phyloP scores from a whole-genome alignment of 108 stramenopile genomes.

The Epipyxis sp. region DNA sequence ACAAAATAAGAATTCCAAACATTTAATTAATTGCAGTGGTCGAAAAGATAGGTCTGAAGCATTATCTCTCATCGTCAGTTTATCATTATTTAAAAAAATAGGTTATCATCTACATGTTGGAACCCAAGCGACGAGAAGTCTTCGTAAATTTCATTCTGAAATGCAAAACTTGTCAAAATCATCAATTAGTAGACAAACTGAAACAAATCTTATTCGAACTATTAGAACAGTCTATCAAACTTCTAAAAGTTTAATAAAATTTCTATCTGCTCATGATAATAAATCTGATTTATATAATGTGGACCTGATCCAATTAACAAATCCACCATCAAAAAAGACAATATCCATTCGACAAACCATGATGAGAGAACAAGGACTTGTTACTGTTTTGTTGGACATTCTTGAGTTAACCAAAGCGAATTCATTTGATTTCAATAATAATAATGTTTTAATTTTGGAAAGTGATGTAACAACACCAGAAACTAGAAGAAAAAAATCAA shows the following conservation, averaged over 20 bases:
- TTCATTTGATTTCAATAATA: background rate
- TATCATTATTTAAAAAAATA: background rate
- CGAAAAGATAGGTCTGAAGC: background rate
- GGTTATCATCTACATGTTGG: slow-evolving; percentile 27
- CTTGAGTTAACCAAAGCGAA: background rate
- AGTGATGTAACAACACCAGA: background rate
- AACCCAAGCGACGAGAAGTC: background rate
- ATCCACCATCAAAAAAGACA: no score
- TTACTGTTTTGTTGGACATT: slow-evolving; percentile 20
- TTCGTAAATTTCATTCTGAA: background rate
- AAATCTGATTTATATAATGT: background rate
- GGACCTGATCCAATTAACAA: no score
- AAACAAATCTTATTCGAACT: no score
- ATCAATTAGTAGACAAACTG: no score
- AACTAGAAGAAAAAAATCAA: background rate
- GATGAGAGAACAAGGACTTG: slow-evolving; percentile 25
- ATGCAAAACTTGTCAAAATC: no score
- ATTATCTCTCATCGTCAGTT: background rate
- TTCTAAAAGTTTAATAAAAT: no score
- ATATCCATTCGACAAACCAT: slow-evolving; percentile 6
- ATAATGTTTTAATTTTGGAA: background rate
- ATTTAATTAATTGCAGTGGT: background rate
- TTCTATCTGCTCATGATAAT: background rate
- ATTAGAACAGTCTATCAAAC: no score
- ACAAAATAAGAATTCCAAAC: no score